phyloP scores from a whole-genome alignment of 331 rosid genomes.

The Arachis monticola region DNA sequence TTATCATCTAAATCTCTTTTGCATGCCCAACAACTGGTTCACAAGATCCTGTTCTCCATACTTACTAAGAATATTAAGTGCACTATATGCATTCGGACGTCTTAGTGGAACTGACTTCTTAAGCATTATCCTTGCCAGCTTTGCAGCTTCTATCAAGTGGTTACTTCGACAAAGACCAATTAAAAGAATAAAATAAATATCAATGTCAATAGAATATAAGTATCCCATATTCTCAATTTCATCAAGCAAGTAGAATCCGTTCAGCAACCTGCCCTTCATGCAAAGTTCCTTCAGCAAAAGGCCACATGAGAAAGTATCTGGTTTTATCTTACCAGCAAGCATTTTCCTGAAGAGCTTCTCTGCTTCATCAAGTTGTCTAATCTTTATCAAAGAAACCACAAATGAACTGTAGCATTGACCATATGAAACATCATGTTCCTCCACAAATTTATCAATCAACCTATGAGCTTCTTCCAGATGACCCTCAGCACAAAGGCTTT shows the following conservation, averaged over 20 bases:
- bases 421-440: conserved; percentile 51
- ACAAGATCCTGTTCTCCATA: conserved; percentile 51
- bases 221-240: conserved; percentile 62
- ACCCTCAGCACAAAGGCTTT: conserved; percentile 55
- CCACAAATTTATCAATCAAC: conserved; percentile 58
- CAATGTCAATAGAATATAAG: conserved; percentile 58
- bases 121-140: conserved; percentile 62
- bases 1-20: conserved; percentile 16
- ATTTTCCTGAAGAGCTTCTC: conserved; percentile 66
- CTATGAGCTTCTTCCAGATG: conserved; percentile 58
- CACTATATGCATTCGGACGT: conserved; percentile 47
- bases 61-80: conserved; percentile 44
- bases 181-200: conserved; percentile 60
- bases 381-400: conserved; percentile 59
- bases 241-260: conserved; percentile 63
- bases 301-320: conserved; percentile 62
- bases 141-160: conserved; percentile 58
- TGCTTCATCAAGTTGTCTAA: conserved; percentile 60
- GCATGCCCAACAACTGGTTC: conserved; percentile 37
- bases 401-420: conserved; percentile 71
- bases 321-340: conserved; percentile 59
- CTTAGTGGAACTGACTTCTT: conserved; percentile 55
- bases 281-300: conserved; percentile 66
- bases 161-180: conserved; percentile 61
- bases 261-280: conserved; percentile 54